Percentiles rank a stretch among this genome's conserved stretches.
Evolutionary conservation across 2,329 filamentous ascomycete genomes (phyloP).

Genomic region (Cercospora sp.): DNA sequence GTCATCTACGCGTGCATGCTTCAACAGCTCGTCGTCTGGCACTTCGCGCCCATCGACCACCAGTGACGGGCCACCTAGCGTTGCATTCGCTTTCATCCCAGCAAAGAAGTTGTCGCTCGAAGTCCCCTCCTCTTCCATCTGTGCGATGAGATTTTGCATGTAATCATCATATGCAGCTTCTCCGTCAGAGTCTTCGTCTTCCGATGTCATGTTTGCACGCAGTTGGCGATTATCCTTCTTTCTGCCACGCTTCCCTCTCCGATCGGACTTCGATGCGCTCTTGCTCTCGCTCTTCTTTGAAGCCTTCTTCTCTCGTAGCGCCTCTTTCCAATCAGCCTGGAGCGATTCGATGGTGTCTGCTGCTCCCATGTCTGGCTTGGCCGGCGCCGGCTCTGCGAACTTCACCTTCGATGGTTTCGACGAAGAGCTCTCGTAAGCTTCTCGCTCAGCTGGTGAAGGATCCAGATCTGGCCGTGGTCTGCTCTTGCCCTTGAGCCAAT

Average conservation of each 20-base stretch:
- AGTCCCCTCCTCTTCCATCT: slow-evolving; percentile 31
- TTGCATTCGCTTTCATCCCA: slow-evolving; percentile 14
- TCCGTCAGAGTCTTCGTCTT: slow-evolving; percentile 43
- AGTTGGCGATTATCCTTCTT: slow-evolving; percentile 39
- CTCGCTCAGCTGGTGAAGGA: slow-evolving; percentile 19
- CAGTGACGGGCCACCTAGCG: slow-evolving; percentile 32
- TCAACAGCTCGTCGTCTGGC: slow-evolving; percentile 34
- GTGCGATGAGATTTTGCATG: slow-evolving; percentile 62
- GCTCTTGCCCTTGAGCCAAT: slow-evolving; percentile 33
- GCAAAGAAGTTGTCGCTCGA: slow-evolving; percentile 20
- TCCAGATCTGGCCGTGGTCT: slow-evolving; percentile 30
- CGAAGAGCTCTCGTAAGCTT: slow-evolving; percentile 22
- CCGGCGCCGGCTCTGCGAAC: slow-evolving; percentile 20
- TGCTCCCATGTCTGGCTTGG: slow-evolving; percentile 10
- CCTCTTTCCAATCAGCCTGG: slow-evolving; percentile 32
- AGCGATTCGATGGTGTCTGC: slow-evolving; percentile 28
- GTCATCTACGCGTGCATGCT: slow-evolving; percentile 20
- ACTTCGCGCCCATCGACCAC: slow-evolving; percentile 35
- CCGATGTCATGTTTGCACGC: slow-evolving; percentile 44
- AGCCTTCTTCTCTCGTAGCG: slow-evolving; percentile 32
- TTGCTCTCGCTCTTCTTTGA: slow-evolving; percentile 22
- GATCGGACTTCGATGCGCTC: slow-evolving; percentile 23
- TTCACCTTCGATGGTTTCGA: slow-evolving; percentile 24
- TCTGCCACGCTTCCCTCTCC: slow-evolving; percentile 36
- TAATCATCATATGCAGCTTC: slow-evolving; percentile 63